Evolutionary conservation across 116 monocot genomes (phyloP), one percentile per base, ranked within the genome.

Genomic region (Papilionanthe hybrid): DNA sequence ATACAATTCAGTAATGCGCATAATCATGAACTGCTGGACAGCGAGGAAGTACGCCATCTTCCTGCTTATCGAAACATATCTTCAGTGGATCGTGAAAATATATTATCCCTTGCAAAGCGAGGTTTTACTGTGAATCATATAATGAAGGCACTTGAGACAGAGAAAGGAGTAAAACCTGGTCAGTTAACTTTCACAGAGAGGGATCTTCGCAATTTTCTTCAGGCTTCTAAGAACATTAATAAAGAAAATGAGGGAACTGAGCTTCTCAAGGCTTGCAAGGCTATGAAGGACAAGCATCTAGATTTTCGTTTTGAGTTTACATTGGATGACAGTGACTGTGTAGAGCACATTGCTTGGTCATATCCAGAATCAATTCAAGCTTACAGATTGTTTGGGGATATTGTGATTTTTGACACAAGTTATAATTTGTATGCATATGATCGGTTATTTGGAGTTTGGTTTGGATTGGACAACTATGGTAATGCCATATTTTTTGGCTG

Each of bases 401-500:
- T 87, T 2, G 92, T 94, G 28, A 80, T 94, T 44, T 92, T 94
- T 84, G 94, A 94, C 42, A 89, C 92, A 1, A 80, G 89, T 76
- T 90, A 90, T 83, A 88, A 78, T 45, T 75, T 94, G 73, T 90
- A 88, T 80, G 84, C 86, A 63, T 92, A 92, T 78, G 87, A 92
- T 30, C 87, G 90, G 55, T 85, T 82, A n/a, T 48, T 94, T 47
- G 94, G 90, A 72, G 90, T 92, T 23, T 94, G 92, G 92, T 90
- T 92, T 87, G 94, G 94, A 18, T 60, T 92, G 60, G 94, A 92
- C 68, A 94, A 94, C 75, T 85, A 90, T 60, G 90, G 94, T 25
- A 86, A 90, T 60, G 79, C 82, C n/a, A 87, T 92, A 58, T 92
- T 91, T 77, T 92, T 94, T 83, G 90, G 90, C 56, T 88, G 88